These are phyloP conservation scores for Diaporthe sp. DNA, from an alignment of 2,329 filamentous ascomycete species.

Conservation along the genomic window DNA sequence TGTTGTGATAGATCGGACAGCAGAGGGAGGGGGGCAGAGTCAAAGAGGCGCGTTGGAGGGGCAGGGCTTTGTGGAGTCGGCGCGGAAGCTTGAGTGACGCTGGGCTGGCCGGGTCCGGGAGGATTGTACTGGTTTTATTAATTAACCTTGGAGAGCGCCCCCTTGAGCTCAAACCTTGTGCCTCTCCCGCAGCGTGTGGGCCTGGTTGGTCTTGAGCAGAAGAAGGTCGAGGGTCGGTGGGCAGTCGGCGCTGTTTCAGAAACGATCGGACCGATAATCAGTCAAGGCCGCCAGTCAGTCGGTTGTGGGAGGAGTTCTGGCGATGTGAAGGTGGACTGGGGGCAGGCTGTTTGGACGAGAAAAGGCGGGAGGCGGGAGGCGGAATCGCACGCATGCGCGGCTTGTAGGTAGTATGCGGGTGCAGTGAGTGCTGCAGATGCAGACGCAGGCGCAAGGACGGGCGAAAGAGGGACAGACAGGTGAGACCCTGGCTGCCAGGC, in stretches of 20 bases:
- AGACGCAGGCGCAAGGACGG: not conserved
- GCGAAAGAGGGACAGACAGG: not conserved
- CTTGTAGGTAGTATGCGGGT: not conserved
- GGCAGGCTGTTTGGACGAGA: slow-evolving; percentile 1
- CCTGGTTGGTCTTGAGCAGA: not conserved
- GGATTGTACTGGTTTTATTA: not conserved
- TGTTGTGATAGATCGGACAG: slow-evolving; percentile 12
- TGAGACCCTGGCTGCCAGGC: slow-evolving; percentile 9
- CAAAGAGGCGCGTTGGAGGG: slow-evolving; percentile 23
- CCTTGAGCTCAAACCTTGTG: not conserved
- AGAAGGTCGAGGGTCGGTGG: not conserved
- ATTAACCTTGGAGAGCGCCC: not conserved
- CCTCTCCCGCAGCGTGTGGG: not conserved
- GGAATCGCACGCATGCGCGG: not conserved
- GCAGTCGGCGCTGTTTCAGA: slow-evolving; percentile 6
- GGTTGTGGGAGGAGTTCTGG: not conserved
- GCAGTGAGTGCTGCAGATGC: not conserved
- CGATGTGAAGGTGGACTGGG: not conserved
- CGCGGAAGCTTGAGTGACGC: slow-evolving; percentile 16
- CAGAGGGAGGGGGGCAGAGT: not conserved
- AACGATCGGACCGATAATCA: slow-evolving; percentile 20
- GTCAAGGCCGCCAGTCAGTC: slow-evolving; percentile 4
- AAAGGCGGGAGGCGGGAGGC: slow-evolving; percentile 9
- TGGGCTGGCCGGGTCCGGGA: slow-evolving; percentile 28
- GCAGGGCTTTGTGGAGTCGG: slow-evolving; percentile 31